phyloP scores from a whole-genome alignment of 2,329 filamentous ascomycete genomes.

The Bipolaris cookei region DNA sequence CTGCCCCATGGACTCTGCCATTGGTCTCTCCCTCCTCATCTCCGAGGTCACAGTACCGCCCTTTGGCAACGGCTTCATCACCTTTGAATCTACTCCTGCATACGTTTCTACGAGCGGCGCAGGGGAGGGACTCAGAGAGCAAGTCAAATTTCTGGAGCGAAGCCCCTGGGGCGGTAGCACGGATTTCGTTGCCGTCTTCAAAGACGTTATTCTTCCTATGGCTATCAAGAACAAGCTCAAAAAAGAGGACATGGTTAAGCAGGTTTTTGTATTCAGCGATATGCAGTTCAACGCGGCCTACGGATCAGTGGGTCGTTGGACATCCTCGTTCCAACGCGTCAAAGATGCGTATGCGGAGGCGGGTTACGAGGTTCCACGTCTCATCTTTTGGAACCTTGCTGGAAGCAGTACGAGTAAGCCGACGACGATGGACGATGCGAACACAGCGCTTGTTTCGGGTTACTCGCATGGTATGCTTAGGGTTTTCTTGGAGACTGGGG shows the following conservation, averaged over 20 bases:
- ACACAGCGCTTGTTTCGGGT: constrained; percentile 60
- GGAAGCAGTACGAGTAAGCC: constrained; percentile 58
- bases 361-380: constrained; percentile 64
- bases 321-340: constrained; percentile 59
- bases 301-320: constrained; percentile 42
- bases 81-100: constrained; percentile 52
- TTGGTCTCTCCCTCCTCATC: constrained; percentile 64
- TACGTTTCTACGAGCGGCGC: constrained; percentile 50
- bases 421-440: constrained; percentile 53
- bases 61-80: constrained; percentile 63
- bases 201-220: constrained; percentile 61
- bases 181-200: constrained; percentile 63
- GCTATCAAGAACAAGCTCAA: constrained; percentile 58
- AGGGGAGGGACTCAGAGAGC: constrained; percentile 50
- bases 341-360: constrained; percentile 53
- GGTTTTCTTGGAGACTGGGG: constrained; percentile 61
- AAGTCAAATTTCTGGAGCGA: constrained; percentile 45
- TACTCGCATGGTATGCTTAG: constrained; percentile 66
- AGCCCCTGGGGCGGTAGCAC: constrained; percentile 56
- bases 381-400: constrained; percentile 68
- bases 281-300: constrained; percentile 63
- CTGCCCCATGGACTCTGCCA: constrained; percentile 59
- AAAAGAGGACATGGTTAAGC: constrained; percentile 66
- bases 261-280: constrained; percentile 66
- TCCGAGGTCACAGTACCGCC: constrained; percentile 61